A percentile compares a stretch with the other conserved stretches of the same genome.
Evolutionary conservation across 2,329 filamentous ascomycete genomes (phyloP).

Genomic region (Colletotrichum sp.): DNA sequence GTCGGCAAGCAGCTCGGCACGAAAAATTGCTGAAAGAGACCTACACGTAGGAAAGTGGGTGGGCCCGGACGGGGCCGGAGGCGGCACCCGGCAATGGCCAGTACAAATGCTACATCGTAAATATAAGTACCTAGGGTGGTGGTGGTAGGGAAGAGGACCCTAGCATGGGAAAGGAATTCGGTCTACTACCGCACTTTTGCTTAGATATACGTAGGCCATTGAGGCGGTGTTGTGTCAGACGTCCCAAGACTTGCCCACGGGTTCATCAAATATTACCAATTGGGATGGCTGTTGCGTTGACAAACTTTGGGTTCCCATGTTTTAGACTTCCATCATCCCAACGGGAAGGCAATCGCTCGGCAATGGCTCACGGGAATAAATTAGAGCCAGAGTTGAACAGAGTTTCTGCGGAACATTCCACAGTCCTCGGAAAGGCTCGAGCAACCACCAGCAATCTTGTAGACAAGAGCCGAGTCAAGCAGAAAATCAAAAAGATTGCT

Average conservation of each 20-base stretch:
- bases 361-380: not conserved
- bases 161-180: not conserved
- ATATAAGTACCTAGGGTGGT: not conserved
- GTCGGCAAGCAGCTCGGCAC: constrained; percentile 7
- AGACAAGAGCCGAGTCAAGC: not conserved
- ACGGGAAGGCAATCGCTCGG: not conserved
- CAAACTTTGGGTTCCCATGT: not conserved
- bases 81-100: constrained; percentile 1
- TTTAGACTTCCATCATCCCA: constrained; percentile 17
- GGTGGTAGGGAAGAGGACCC: not conserved
- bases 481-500: not conserved
- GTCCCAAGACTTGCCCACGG: not conserved
- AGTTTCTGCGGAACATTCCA: not conserved
- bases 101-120: not conserved
- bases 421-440: not conserved
- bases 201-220: not conserved
- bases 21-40: not conserved
- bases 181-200: not conserved
- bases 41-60: not conserved
- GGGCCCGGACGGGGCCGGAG: constrained; percentile 2
- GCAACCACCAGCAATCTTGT: not conserved
- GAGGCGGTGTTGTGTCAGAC: constrained; percentile 10
- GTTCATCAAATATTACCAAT: not conserved
- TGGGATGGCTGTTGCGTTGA: not conserved
- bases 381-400: not conserved